A percentile compares a stretch with the other conserved stretches of the same genome.
Conservation (phyloP, 129 eudicot genomes). For the Pittosporum tobira region DNA sequence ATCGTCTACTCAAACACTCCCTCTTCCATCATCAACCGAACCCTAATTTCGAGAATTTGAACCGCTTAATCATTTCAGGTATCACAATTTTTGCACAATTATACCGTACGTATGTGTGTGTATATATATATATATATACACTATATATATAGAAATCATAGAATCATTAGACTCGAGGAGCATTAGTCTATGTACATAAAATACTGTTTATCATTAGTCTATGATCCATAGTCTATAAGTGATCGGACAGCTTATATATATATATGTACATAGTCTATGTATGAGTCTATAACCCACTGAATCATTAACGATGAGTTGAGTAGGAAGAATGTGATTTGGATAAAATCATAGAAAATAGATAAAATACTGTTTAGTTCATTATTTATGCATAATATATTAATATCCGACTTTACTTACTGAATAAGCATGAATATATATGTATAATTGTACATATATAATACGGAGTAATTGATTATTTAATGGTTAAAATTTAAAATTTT, state of each 20-base stretch:
- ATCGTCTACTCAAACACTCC: not conserved
- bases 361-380: not conserved
- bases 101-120: not conserved
- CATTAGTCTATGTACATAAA: too few species aligned
- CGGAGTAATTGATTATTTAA: not conserved
- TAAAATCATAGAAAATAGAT: too few species aligned
- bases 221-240: too few species aligned
- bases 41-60: not conserved
- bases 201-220: too few species aligned
- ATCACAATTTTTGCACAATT: not conserved
- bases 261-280: too few species aligned
- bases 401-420: not conserved
- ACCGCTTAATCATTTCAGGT: not conserved
- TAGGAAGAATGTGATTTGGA: not conserved
- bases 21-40: not conserved
- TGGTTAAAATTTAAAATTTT: too few species aligned
- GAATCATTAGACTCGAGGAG: too few species aligned
- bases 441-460: too few species aligned
- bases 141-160: not conserved
- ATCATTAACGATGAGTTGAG: too few species aligned
- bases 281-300: too few species aligned
- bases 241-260: too few species aligned
- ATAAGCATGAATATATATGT: not conserved
- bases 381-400: not conserved
- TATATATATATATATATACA: too few species aligned